A percentile compares a stretch with the other conserved stretches of the same genome.
Conservation (phyloP, 345 rosid genomes). For the Alliaria petiolata region DNA sequence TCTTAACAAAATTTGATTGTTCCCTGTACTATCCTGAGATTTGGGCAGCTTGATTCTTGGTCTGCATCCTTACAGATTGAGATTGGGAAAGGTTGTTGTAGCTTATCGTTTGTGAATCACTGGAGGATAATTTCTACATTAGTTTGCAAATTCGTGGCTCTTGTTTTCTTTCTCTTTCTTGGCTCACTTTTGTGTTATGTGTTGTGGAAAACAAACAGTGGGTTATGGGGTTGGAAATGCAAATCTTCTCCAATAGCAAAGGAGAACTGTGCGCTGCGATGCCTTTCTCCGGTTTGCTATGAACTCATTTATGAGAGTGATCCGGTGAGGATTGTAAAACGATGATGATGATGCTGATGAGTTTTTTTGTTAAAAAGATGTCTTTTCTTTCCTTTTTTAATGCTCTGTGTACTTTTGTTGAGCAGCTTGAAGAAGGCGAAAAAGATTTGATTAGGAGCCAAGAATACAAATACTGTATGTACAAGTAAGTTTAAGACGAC, state of each 20-base stretch:
- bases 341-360: neutral
- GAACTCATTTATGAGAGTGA: conserved; percentile 71
- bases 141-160: neutral
- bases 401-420: neutral
- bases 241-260: conserved; percentile 55
- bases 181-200: conserved; percentile 6
- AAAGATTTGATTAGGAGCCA: conserved; percentile 68
- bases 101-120: neutral
- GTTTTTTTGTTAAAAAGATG: neutral
- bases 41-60: neutral
- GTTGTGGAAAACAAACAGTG: conserved; percentile 47
- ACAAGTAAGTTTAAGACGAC: conserved; percentile 45
- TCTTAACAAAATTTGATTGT: neutral
- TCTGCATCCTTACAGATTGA: neutral
- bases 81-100: neutral
- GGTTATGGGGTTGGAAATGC: conserved; percentile 79
- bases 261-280: conserved; percentile 77
- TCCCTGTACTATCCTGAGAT: neutral
- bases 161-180: neutral
- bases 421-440: conserved; percentile 86
- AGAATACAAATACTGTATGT: conserved; percentile 80
- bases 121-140: neutral
- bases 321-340: conserved; percentile 46
- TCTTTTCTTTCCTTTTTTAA: neutral
- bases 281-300: conserved; percentile 73